These are phyloP conservation scores for Naganishia randhawae DNA, from an alignment of 768 basidiomycete genomes.

Conservation along the genomic window DNA sequence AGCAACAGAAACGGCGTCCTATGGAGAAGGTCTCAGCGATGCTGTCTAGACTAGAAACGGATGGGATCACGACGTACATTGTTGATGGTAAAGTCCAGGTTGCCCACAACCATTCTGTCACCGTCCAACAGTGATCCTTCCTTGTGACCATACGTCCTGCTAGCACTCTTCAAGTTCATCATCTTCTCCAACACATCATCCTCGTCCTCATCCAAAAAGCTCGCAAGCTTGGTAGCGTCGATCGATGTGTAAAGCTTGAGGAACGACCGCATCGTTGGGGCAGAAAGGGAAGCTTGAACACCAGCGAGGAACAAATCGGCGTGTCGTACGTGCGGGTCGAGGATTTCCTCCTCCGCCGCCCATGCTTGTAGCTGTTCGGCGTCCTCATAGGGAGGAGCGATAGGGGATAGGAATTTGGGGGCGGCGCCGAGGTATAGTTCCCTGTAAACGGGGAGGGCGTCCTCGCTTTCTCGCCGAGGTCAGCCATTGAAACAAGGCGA, in stretches of 20 bases:
- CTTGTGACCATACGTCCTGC: conserved; percentile 58
- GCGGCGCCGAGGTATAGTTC: conserved; percentile 92
- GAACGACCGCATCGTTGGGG: conserved; percentile 83
- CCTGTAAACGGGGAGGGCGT: conserved; percentile 74
- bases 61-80: too few relatives aligned
- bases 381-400: conserved; percentile 90
- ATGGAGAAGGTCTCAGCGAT: conserved; percentile 9
- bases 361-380: conserved; percentile 60
- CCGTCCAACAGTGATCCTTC: conserved; percentile 67
- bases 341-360: conserved; percentile 50
- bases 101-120: conserved; percentile 80
- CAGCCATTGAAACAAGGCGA: not conserved
- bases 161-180: conserved; percentile 91
- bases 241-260: conserved; percentile 92
- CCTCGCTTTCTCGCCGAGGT: conserved; percentile 46
- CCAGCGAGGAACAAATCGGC: conserved; percentile 78
- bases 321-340: conserved; percentile 79
- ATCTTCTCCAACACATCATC: conserved; percentile 93
- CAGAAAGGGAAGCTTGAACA: conserved; percentile 68
- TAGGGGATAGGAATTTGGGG: conserved; percentile 94
- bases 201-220: conserved; percentile 74
- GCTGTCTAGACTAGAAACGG: too few relatives aligned
- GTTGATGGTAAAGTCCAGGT: conserved; percentile 91
- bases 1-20: conserved; percentile 96
- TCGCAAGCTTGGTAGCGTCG: conserved; percentile 82